phyloP scores from a whole-genome alignment of 2,329 filamentous ascomycete genomes.

The Paramyrothecium sp. region DNA sequence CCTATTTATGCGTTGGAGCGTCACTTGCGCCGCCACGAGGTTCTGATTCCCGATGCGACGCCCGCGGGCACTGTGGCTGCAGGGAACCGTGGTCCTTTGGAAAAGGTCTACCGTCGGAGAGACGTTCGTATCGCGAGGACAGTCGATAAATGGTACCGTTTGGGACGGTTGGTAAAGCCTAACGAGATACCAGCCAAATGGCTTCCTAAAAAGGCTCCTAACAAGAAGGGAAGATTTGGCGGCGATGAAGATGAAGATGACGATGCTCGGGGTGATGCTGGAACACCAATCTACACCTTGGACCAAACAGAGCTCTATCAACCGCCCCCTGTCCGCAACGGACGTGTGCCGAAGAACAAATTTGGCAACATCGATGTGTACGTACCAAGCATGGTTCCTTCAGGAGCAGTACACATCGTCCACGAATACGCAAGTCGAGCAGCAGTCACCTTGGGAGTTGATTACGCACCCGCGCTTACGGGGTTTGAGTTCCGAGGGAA shows the following conservation, averaged over 20 bases:
- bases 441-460: conserved; percentile 72
- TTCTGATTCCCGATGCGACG: conserved; percentile 68
- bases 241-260: conserved; percentile 25
- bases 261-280: conserved; percentile 30
- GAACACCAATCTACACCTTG: conserved; percentile 57
- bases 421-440: conserved; percentile 64
- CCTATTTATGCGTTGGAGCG: conserved; percentile 81
- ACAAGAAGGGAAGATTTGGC: conserved; percentile 15
- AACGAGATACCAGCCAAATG: conserved; percentile 83
- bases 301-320: conserved; percentile 72
- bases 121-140: conserved; percentile 79
- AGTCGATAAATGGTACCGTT: conserved; percentile 85
- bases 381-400: conserved; percentile 86
- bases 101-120: conserved; percentile 76
- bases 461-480: conserved; percentile 86
- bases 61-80: conserved; percentile 76
- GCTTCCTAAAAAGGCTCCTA: conserved; percentile 48
- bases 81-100: conserved; percentile 61
- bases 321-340: conserved; percentile 72
- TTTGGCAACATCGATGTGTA: conserved; percentile 95
- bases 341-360: conserved; percentile 81
- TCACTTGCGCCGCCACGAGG: conserved; percentile 80
- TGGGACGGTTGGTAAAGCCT: conserved; percentile 75
- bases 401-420: conserved; percentile 72
- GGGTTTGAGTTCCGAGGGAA: conserved; percentile 87